These are phyloP conservation scores for Penicillium roqueforti DNA, from an alignment of 495 filamentous ascomycete species.

Conservation along the genomic window DNA sequence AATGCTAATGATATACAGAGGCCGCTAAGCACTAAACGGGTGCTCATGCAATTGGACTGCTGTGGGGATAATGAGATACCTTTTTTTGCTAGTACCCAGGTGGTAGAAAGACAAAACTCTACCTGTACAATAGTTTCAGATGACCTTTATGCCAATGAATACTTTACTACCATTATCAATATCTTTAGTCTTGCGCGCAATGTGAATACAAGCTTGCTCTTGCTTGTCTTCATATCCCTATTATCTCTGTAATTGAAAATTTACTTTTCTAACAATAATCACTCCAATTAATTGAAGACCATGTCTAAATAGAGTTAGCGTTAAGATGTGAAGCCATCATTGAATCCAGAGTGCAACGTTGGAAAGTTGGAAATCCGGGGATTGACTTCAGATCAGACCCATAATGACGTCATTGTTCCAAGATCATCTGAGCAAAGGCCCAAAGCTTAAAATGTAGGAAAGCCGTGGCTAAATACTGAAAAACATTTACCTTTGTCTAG, in stretches of 20 bases:
- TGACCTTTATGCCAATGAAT: neutral
- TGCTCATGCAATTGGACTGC: neutral
- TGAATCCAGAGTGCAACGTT: neutral
- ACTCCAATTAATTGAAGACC: neutral
- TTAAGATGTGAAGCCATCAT: neutral
- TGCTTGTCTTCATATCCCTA: neutral
- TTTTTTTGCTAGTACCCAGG: neutral
- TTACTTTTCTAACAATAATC: neutral
- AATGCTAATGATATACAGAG: neutral
- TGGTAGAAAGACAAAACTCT: neutral
- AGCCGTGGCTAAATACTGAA: too few relatives aligned
- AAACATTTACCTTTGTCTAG: too few relatives aligned
- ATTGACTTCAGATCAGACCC: neutral
- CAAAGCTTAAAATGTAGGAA: too few relatives aligned
- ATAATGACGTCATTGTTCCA: neutral
- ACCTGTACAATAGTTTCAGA: neutral
- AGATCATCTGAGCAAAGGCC: too few relatives aligned
- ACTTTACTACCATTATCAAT: neutral
- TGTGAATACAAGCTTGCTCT: neutral
- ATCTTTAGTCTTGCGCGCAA: neutral
- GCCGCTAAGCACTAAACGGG: constrained; percentile 2
- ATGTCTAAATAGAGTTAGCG: neutral
- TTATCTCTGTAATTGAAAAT: neutral
- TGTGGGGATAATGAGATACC: neutral
- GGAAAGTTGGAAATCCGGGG: neutral